Evolutionary conservation across 73 alveolate species (phyloP), one percentile per base, ranked within the genome.

Genomic region (Paramecium octaurelia): DNA sequence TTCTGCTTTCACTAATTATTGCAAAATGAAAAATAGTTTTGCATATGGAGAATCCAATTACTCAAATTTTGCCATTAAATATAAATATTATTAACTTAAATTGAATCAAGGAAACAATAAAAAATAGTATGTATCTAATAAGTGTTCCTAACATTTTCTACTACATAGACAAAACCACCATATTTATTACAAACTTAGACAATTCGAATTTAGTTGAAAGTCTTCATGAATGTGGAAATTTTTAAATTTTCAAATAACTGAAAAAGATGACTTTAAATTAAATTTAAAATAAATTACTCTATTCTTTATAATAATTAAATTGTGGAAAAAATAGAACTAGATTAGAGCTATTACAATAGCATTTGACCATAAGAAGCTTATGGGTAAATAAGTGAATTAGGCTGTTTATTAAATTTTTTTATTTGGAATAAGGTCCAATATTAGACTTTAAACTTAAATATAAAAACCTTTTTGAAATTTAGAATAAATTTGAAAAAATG

Each of bases 11-110:
- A 73, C 6, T 43, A 73, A 35, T 73, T 73, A 4, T 29, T 36
- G 31, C 40, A 73, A 18, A 2, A 18, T 11, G 46, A 29, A 73
- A 73, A 73, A 73, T 38, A 73, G 10, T 36, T 38, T 73, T 20
- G 87, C 87, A 36, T 36, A 36, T 34, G 87, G 87, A 29, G 87
- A 73, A 31, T 73, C 87, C 10, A 73, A 73, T 34, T 64, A 27
- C 57, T 73, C 60, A 7, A 16, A 40, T 40, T 36, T 73, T 35
- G 87, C 87, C 87, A 73, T 73, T 31, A 64, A 64, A 64, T 64
- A 64, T 64, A 64, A 64, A 64, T 54, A 54, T 54, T 54, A 54
- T 54, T 54, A 54, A 54, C 4, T 18, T 54, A 5, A 16, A 16
- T 54, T 54, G 69, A 54, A 54, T 18, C 69, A 18, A 54, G 18